These are phyloP conservation scores for Paraphoma chrysanthemicola DNA, from an alignment of 2,329 filamentous ascomycete genomes.

Conservation along the genomic window DNA sequence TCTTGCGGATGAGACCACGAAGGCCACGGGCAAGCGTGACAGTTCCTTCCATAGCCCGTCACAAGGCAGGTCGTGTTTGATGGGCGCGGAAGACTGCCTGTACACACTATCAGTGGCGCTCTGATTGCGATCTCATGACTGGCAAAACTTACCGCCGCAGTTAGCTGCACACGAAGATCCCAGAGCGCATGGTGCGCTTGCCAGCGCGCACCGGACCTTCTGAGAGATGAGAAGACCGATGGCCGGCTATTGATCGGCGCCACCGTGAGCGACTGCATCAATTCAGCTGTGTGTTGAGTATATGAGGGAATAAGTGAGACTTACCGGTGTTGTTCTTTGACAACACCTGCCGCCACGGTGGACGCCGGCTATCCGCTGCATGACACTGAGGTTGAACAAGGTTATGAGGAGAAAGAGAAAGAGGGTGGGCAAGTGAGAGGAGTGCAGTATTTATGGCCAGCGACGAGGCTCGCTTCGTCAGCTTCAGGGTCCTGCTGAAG, in stretches of 20 bases:
- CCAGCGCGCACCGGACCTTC: background rate
- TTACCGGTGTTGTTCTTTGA: background rate
- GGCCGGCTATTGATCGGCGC: background rate
- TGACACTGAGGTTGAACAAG: background rate
- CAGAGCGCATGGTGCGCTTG: too few relatives aligned
- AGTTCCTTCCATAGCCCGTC: too few relatives aligned
- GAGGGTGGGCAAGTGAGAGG: background rate
- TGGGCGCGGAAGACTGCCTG: too few relatives aligned
- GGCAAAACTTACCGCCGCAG: too few relatives aligned
- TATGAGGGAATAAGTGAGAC: background rate
- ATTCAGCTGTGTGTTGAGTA: background rate
- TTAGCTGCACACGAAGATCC: too few relatives aligned
- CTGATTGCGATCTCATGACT: too few relatives aligned
- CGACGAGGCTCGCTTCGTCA: background rate
- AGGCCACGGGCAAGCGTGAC: too few relatives aligned
- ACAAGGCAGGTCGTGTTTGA: too few relatives aligned
- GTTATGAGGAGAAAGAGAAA: background rate
- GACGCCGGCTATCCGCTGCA: background rate
- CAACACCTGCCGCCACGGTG: background rate
- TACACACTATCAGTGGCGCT: too few relatives aligned
- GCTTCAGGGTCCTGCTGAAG: background rate
- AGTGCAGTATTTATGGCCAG: background rate
- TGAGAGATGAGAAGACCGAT: background rate
- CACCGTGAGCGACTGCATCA: background rate
- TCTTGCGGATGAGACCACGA: too few relatives aligned